Conservation (phyloP, 1,139 yeast species). For the Geotrichum histeridarum region DNA sequence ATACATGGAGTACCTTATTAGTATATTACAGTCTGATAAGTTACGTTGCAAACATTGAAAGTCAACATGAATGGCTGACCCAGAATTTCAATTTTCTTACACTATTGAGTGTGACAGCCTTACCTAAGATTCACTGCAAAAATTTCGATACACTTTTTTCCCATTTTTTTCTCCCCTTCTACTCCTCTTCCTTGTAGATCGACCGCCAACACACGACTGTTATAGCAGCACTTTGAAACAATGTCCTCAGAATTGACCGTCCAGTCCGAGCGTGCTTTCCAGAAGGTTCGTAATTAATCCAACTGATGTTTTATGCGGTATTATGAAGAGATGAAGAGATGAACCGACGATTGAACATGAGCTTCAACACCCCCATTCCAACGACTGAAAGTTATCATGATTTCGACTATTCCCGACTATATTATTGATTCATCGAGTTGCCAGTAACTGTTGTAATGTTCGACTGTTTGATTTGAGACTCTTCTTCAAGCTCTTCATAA, state of each 20-base stretch:
- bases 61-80: neutral
- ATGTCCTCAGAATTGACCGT: constrained; percentile 99
- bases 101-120: neutral
- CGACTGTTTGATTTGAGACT: too few species aligned
- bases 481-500: too few species aligned
- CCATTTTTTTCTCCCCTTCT: constrained; percentile 1
- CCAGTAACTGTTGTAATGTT: too few species aligned
- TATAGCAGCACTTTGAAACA: constrained; percentile 34
- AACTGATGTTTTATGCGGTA: too few species aligned
- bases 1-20: neutral
- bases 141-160: constrained; percentile 5
- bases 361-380: too few species aligned
- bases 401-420: too few species aligned
- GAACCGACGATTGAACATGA: too few species aligned
- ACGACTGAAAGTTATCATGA: too few species aligned
- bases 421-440: too few species aligned
- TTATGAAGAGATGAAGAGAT: too few species aligned
- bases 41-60: neutral
- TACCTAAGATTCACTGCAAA: neutral
- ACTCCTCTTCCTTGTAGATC: constrained; percentile 7
- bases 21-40: neutral
- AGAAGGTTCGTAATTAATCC: constrained; percentile 57
- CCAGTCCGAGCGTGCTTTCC: constrained; percentile 99
- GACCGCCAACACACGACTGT: constrained; percentile 6
- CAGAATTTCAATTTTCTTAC: neutral